Evolutionary conservation across 1,139 yeast genomes (phyloP), one percentile per base, ranked within the genome.

Genomic region (Lodderomyces oxycetoniae): DNA sequence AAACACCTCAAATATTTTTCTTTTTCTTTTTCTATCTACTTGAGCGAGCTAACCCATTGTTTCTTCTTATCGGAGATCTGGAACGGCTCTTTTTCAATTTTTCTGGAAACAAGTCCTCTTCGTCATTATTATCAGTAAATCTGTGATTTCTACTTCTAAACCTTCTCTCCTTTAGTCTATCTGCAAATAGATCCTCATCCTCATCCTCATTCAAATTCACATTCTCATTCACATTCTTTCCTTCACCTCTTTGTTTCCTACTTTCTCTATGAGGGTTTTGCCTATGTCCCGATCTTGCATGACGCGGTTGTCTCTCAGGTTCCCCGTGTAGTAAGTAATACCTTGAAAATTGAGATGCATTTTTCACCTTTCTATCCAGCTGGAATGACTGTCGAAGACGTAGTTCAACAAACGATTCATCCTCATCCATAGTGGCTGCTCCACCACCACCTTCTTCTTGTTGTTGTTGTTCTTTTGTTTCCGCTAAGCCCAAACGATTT

Each of bases 301-400:
- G 28, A 7, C 34, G 23, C 14, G 34, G 25, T 33, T 57, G 61
- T 36, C 77, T 61, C 32, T 76, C 77, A 0, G 93, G 93, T 48
- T 81, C 91, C 3, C 93, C 93, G 48, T 83, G 80, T 13, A 80
- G 52, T 40, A 81, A 61, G 55, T 83, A 83, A 52, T 81, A 83
- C 28, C 86, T 57, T 17, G 88, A 79, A 38, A 70, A 71, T 11
- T 64, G 71, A 17, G 76, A 61, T 4, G 89, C 81, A 42, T 76
- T 73, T 41, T 66, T 67, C 29, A 73, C 73, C 45, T 82, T 81
- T 33, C 63, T 62, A 52, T 83, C 89, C 7, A 71, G 59, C 34
- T 59, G 63, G 28, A 70, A 62, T 4, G 85, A 68, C 45, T 67
- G 75, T 41, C 89, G 62, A 3, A 71, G 57, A 31, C 53, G 49